Evolutionary conservation across 2,329 filamentous ascomycete species (phyloP).

Genomic region (Talaromyces marneffei): DNA sequence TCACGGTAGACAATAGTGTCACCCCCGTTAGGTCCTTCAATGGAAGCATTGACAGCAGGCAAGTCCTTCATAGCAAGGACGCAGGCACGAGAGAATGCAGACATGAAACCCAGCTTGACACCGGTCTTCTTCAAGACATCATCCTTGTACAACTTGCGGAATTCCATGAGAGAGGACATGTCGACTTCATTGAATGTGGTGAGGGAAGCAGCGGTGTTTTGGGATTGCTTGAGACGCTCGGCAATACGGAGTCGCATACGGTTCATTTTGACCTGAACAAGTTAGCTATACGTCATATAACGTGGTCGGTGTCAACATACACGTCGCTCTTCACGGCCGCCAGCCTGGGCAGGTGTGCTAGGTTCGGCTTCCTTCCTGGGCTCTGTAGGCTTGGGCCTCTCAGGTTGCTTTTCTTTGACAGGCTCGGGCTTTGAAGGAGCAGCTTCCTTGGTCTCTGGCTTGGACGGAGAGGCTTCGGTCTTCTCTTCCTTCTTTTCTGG

Average conservation of each 20-base stretch:
- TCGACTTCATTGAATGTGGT: conserved; percentile 99
- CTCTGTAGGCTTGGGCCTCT: conserved; percentile 13
- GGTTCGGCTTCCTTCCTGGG: conserved; percentile 28
- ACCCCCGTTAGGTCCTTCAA: conserved; percentile 88
- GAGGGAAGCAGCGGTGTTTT: conserved; percentile 94
- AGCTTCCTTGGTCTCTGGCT: conserved; percentile 18
- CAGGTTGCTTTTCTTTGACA: conserved; percentile 24
- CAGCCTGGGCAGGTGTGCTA: conserved; percentile 43
- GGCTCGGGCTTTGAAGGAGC: conserved; percentile 30
- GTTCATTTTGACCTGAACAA: conserved; percentile 90
- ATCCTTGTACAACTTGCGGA: conserved; percentile 96
- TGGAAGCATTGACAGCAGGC: conserved; percentile 92
- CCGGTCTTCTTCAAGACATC: conserved; percentile 92
- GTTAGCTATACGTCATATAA: conserved; percentile 5
- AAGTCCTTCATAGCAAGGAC: conserved; percentile 90
- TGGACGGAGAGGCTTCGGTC: conserved; percentile 28
- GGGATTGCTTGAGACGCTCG: conserved; percentile 96
- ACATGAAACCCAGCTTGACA: conserved; percentile 99
- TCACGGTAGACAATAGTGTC: conserved; percentile 98
- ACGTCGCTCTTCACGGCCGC: conserved; percentile 78
- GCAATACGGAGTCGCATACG: conserved; percentile 97
- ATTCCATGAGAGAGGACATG: conserved; percentile 96
- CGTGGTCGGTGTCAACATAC: conserved; percentile 49
- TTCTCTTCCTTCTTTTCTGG: conserved; percentile 36
- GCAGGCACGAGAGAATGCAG: conserved; percentile 85